These are phyloP conservation scores for Astathelohania contejeani DNA, from an alignment of 371 early-diverging fungal genomes.

Conservation along the genomic window DNA sequence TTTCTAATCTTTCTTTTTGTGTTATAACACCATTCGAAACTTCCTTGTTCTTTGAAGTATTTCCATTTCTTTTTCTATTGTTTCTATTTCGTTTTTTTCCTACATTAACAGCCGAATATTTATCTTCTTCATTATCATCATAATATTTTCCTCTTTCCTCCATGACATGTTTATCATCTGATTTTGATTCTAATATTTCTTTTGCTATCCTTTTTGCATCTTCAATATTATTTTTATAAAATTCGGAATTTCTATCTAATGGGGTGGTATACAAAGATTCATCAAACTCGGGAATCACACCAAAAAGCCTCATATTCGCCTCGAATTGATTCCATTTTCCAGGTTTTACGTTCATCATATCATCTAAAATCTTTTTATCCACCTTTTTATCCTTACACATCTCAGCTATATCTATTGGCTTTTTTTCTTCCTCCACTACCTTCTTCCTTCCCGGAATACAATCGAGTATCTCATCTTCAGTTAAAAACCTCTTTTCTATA, in stretches of 20 bases:
- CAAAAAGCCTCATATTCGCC: constrained; percentile 77
- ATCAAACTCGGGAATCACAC: constrained; percentile 75
- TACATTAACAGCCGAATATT: constrained; percentile 38
- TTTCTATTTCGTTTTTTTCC: neutral
- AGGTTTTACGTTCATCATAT: too few relatives aligned
- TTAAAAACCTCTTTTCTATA: too few relatives aligned
- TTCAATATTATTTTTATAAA: constrained; percentile 67
- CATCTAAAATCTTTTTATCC: neutral
- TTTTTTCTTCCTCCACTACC: constrained; percentile 2
- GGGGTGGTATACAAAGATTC: constrained; percentile 82
- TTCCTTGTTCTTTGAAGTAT: neutral
- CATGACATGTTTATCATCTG: constrained; percentile 65
- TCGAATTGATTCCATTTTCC: constrained; percentile 90
- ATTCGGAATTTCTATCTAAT: constrained; percentile 65
- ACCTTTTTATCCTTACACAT: constrained; percentile 3
- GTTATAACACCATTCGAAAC: neutral
- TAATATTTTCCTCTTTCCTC: constrained; percentile 69
- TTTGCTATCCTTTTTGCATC: constrained; percentile 69
- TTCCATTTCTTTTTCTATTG: neutral
- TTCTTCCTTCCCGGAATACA: too few relatives aligned
- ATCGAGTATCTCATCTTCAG: too few relatives aligned
- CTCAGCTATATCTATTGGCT: constrained; percentile 2
- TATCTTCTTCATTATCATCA: constrained; percentile 61
- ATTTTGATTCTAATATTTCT: constrained; percentile 62
- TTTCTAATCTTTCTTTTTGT: neutral